phyloP scores from a whole-genome alignment of 495 filamentous ascomycete genomes.

The Aspergillus nanangensis region DNA sequence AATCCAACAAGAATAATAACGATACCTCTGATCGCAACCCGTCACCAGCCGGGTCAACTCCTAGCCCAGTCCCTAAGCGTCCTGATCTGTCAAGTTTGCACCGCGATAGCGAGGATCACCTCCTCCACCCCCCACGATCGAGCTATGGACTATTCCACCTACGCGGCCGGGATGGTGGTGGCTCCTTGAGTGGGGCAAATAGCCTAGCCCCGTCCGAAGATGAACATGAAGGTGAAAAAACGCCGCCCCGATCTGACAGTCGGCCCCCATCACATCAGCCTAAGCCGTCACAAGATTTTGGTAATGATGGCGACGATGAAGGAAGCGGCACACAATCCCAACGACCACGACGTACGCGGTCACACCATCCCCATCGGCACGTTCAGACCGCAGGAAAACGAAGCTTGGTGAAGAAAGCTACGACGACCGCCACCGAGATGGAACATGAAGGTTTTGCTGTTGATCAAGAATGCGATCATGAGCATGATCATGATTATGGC shows the following conservation, averaged over 20 bases:
- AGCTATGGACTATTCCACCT: constrained; percentile 35
- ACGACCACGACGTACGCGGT: constrained; percentile 18
- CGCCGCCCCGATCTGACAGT: constrained; percentile 4
- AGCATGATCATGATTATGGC: constrained; percentile 6
- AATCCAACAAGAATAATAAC: constrained; percentile 1
- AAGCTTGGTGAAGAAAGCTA: constrained; percentile 3
- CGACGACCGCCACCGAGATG: no score
- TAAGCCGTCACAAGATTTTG: constrained; percentile 32
- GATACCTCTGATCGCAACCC: not conserved
- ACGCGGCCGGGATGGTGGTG: constrained; percentile 41
- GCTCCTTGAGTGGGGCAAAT: constrained; percentile 39
- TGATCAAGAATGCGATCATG: not conserved
- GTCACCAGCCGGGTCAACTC: not conserved
- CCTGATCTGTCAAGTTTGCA: constrained; percentile 15
- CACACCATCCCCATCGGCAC: constrained; percentile 23
- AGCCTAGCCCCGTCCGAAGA: constrained; percentile 39
- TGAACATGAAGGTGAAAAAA: constrained; percentile 22
- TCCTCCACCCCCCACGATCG: constrained; percentile 25
- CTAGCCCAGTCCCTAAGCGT: constrained; percentile 11
- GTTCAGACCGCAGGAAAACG: constrained; percentile 1
- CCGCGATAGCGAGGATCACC: constrained; percentile 34
- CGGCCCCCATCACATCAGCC: constrained; percentile 10
- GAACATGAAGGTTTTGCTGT: not conserved
- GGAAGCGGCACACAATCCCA: constrained; percentile 32
- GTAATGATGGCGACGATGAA: constrained; percentile 49